Evolutionary conservation across 2,329 filamentous ascomycete genomes (phyloP).

Genomic region (Colletotrichum abscissum): DNA sequence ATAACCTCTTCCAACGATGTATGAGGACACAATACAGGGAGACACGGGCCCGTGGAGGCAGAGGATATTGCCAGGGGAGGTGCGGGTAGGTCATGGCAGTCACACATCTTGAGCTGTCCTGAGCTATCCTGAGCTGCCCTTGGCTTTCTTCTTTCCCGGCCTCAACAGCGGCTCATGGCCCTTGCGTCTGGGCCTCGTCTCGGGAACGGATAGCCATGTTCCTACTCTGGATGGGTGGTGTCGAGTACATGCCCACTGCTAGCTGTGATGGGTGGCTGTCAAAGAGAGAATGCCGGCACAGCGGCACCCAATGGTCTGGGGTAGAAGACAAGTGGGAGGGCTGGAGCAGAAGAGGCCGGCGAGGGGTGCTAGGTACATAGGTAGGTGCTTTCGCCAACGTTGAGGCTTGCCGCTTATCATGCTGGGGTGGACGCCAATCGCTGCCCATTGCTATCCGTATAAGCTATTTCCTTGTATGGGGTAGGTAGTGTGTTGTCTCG

Average conservation of each 20-base stretch:
- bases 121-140: neutral
- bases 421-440: neutral
- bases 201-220: conserved; percentile 25
- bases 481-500: neutral
- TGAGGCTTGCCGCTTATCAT: neutral
- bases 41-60: neutral
- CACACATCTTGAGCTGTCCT: neutral
- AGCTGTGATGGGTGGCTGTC: conserved; percentile 24
- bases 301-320: conserved; percentile 23
- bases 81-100: neutral
- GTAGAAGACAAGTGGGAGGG: neutral
- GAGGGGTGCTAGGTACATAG: neutral
- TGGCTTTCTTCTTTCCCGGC: neutral
- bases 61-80: neutral
- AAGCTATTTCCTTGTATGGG: neutral
- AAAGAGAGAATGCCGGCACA: conserved; percentile 18
- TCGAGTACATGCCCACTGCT: conserved; percentile 9
- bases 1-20: neutral
- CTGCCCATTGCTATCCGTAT: neutral
- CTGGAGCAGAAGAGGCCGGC: neutral
- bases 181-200: conserved; percentile 6
- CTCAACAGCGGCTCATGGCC: neutral
- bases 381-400: neutral
- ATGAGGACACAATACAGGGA: neutral
- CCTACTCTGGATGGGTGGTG: conserved; percentile 9